A percentile compares a stretch with the other conserved stretches of the same genome.
phyloP scores from a whole-genome alignment of 2,329 filamentous ascomycete species.

The Ophiostoma sp. region DNA sequence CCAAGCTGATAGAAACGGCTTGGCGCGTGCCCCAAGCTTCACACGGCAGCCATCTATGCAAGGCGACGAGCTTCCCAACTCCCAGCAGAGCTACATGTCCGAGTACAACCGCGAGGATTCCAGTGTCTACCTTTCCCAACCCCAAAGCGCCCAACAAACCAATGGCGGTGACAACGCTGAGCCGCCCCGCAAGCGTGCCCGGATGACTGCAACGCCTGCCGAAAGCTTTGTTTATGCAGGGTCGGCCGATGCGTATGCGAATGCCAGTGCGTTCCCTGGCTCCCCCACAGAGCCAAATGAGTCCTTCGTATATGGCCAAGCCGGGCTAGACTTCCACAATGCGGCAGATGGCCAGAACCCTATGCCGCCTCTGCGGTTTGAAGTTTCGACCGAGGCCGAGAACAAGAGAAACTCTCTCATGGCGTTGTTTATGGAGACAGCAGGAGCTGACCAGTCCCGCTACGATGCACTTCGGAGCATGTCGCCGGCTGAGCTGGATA shows the following conservation, averaged over 20 bases:
- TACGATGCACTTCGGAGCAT: conserved; percentile 73
- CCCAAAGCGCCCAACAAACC: conserved; percentile 36
- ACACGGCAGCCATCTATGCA: conserved; percentile 68
- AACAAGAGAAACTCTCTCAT: conserved; percentile 77
- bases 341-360: conserved; percentile 53
- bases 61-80: conserved; percentile 67
- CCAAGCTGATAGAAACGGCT: conserved; percentile 43
- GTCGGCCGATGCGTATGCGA: conserved; percentile 39
- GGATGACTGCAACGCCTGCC: conserved; percentile 51
- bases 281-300: conserved; percentile 77
- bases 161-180: conserved; percentile 58
- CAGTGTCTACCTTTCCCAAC: conserved; percentile 57
- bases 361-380: conserved; percentile 59
- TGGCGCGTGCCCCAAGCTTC: conserved; percentile 62
- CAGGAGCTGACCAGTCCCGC: conserved; percentile 61
- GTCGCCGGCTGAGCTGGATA: conserved; percentile 75
- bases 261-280: conserved; percentile 51
- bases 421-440: conserved; percentile 73
- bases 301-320: conserved; percentile 64
- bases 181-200: conserved; percentile 75
- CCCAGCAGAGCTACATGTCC: conserved; percentile 76
- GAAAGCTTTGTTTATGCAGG: conserved; percentile 51
- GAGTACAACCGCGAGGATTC: conserved; percentile 74
- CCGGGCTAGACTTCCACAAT: conserved; percentile 37
- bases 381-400: conserved; percentile 61